Evolutionary conservation across 192 early-diverging fungal genomes (phyloP), one percentile per base, ranked within the genome.

Genomic region (Backusella macrospora): DNA sequence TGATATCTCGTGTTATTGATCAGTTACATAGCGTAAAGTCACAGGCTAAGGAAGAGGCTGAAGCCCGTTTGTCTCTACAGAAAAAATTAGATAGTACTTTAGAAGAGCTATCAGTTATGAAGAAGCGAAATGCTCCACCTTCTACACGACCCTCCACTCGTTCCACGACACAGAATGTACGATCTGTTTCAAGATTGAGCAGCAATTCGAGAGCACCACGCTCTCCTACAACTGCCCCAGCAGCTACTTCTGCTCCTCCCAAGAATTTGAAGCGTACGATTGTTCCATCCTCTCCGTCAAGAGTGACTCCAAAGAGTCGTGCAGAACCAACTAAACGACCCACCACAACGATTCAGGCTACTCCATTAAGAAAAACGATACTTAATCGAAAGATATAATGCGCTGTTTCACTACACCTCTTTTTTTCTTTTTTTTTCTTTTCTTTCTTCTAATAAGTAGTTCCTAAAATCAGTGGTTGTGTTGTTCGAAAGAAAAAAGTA

Each of bases 1-100:
- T 63, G 48, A 66, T 77, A 64, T 42, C 62, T 13, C 59, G 47
- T 52, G 64, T 77, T 6, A 29, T 77, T 34, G 76, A 77, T 10
- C 67, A 77, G 23, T 9, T 77, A 10, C 64, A 77, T 37, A 21
- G 10, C 14, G 26, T 77, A 16, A 62, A 77, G 13, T 13, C 21
- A 9, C 68, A 76, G 39, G 63, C 23, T 34, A 46, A 52, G 4
- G 75, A 76, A 23, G 59, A 71, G 1, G 65, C 37, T 3, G 46
- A 66, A 64, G 13, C 64, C 5, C 43, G 65, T 16, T 48, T 52
- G 13, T 21, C 23, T 9, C 29, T 67, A 26, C 64, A 74, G 14
- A 21, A 13, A 21, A 62, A 74, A 49, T 42, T 74, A 21, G 73
- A 74, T 26, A 47, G 48, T 13, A 39, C 73, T 46, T 21, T 65